Conservation (phyloP, 495 filamentous ascomycete genomes). For the Xylaria flabelliformis region DNA sequence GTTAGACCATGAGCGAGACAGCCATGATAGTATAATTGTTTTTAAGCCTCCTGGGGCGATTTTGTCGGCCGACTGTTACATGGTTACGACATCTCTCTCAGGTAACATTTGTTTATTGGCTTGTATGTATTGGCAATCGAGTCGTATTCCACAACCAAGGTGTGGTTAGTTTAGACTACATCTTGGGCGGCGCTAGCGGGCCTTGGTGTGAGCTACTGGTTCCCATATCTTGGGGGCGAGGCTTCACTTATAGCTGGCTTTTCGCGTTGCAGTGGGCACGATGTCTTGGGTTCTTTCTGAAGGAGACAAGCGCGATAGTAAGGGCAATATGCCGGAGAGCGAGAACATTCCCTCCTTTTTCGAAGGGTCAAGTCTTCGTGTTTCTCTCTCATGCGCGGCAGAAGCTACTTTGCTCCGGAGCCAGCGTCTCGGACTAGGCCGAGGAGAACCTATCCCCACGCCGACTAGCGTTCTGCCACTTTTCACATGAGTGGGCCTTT, state of each 20-base stretch:
- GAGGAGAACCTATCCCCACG: conserved; percentile 48
- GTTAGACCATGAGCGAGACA: conserved; percentile 3
- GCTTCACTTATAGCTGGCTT: not conserved
- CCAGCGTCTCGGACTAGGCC: conserved; percentile 62
- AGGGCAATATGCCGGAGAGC: conserved; percentile 49
- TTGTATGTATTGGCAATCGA: conserved; percentile 21
- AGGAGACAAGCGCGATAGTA: conserved; percentile 65
- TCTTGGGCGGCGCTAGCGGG: conserved; percentile 13
- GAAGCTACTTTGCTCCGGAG: conserved; percentile 60
- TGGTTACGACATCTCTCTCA: conserved; percentile 6
- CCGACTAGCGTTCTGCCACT: conserved; percentile 34
- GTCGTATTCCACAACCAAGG: conserved; percentile 23
- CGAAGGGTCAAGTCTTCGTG: conserved; percentile 4
- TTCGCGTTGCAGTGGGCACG: conserved; percentile 28
- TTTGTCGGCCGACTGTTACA: not conserved
- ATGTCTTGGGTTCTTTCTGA: conserved; percentile 56
- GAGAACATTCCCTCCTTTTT: not conserved
- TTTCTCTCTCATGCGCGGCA: conserved; percentile 39
- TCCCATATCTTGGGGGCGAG: not conserved
- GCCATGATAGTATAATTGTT: conserved; percentile 18
- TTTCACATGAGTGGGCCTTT: conserved; percentile 26
- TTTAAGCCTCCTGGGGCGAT: conserved; percentile 2
- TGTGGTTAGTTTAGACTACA: conserved; percentile 22
- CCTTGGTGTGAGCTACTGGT: not conserved
- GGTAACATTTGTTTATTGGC: conserved; percentile 17